Evolutionary conservation across 1,284 basidiomycete species (phyloP), one percentile per base, ranked within the genome.

Genomic region (Ceraceosorus guamensis): DNA sequence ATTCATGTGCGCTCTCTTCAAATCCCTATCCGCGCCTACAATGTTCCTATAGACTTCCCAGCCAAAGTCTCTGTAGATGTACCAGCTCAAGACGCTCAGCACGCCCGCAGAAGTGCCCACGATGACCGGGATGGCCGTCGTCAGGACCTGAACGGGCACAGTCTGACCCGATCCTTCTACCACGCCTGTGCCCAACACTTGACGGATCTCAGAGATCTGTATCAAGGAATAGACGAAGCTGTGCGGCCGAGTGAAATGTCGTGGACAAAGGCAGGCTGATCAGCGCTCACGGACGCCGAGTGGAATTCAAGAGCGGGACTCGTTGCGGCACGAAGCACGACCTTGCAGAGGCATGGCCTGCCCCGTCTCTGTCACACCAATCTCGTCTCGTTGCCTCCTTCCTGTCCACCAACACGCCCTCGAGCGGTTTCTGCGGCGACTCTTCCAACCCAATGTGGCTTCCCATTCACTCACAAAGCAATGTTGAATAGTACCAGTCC

Each of bases 1-100:
- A 53, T 69, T 65, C 4, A 69, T 55, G 44, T 66, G 66, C 46
- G 59, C 52, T 2, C 59, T 51, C 41, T 68, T 67, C 30, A 71
- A 58, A n/a, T 57, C 62, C 11, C 67, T 37, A 50, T 69, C 67
- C 8, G 68, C 68, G 30, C 68, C 67, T 34, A 69, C 37, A 37
- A 57, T 70, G 56, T 59, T 59, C 51, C 67, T 67, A 62, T 71
- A 71, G 43, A 71, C 67, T 44, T 68, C 62, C 67, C 68, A 69
- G 34, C 68, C 68, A 31, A 70, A 71, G 48, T 69, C 68, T 52
- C 62, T 67, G 58, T 62, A 67, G 31, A 71, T 34, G 48, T 59
- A 62, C 65, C 63, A 69, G 8, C 59, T 58, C 13, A 71, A 59
- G 10, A 60, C 45, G 8, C 61, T n/a, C 46, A 67, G 67, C n/a